Conservation (phyloP, 2,329 filamentous ascomycete species). For the Paraphaeosphaeria minitans region DNA sequence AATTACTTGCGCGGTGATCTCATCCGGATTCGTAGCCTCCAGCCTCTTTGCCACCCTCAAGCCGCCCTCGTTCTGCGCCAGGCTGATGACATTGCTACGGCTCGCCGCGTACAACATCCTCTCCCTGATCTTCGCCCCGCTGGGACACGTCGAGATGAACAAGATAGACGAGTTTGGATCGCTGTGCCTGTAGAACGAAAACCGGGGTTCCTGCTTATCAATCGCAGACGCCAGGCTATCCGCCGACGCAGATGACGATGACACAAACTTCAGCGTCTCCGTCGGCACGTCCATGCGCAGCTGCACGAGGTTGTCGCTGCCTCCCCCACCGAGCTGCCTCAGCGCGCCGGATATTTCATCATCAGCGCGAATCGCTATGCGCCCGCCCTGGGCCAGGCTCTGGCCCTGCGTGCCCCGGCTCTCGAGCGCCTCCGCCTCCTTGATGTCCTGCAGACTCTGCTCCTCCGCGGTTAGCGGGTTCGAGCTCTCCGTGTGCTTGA, state of each 20-base stretch:
- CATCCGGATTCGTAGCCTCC: slow-evolving; percentile 67
- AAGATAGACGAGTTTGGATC: slow-evolving; percentile 63
- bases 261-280: slow-evolving; percentile 72
- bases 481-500: slow-evolving; percentile 64
- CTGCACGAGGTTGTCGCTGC: slow-evolving; percentile 62
- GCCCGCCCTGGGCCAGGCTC: slow-evolving; percentile 38
- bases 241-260: slow-evolving; percentile 59
- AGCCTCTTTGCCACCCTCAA: slow-evolving; percentile 71
- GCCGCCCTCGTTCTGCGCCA: slow-evolving; percentile 69
- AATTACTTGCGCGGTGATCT: slow-evolving; percentile 71
- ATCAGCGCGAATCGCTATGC: slow-evolving; percentile 59
- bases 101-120: slow-evolving; percentile 81
- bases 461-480: slow-evolving; percentile 83
- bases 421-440: slow-evolving; percentile 75
- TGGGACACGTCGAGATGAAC: slow-evolving; percentile 83
- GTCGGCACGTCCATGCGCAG: slow-evolving; percentile 74
- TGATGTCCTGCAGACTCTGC: slow-evolving; percentile 71
- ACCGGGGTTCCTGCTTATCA: slow-evolving; percentile 71
- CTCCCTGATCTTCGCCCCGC: slow-evolving; percentile 75
- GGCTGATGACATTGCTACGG: slow-evolving; percentile 63
- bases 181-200: slow-evolving; percentile 77
- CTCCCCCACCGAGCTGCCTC: slow-evolving; percentile 60
- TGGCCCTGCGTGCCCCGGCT: slow-evolving; percentile 68
- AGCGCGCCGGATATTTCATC: slow-evolving; percentile 70
- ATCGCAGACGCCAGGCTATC: slow-evolving; percentile 65